Evolutionary conservation across 2,329 filamentous ascomycete species (phyloP).

Genomic region (Aspergillus neoniger): DNA sequence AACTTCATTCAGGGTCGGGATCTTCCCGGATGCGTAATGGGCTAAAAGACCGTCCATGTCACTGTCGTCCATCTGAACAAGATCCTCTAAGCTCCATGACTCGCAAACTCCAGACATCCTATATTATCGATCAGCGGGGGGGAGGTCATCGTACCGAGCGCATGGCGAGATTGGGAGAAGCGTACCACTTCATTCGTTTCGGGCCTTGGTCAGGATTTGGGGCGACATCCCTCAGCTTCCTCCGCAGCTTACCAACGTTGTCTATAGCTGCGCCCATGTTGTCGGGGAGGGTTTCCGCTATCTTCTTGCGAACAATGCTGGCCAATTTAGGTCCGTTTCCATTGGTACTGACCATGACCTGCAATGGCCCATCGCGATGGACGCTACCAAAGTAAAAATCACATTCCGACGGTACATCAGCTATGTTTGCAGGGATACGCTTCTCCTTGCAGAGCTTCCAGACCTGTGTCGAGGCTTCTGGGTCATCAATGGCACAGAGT

Average conservation of each 20-base stretch:
- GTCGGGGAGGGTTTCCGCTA: slow-evolving; percentile 72
- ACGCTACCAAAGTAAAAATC: slow-evolving; percentile 99
- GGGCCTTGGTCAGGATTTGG: slow-evolving; percentile 72
- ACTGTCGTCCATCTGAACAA: slow-evolving; percentile 77
- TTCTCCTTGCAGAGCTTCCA: slow-evolving; percentile 91
- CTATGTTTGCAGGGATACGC: slow-evolving; percentile 88
- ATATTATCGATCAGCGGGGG: background rate
- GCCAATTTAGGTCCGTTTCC: slow-evolving; percentile 92
- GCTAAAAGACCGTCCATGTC: slow-evolving; percentile 81
- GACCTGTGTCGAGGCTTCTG: slow-evolving; percentile 82
- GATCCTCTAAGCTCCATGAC: slow-evolving; percentile 77
- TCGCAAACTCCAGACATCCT: slow-evolving; percentile 95
- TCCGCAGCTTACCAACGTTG: slow-evolving; percentile 76
- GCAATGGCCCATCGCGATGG: slow-evolving; percentile 89
- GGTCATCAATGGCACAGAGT: slow-evolving; percentile 88
- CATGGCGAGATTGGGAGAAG: background rate
- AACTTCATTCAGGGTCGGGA: slow-evolving; percentile 42
- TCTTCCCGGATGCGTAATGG: slow-evolving; percentile 61
- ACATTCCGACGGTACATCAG: slow-evolving; percentile 93
- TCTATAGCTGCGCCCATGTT: slow-evolving; percentile 85
- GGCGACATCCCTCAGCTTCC: slow-evolving; percentile 75
- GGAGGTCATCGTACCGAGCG: background rate
- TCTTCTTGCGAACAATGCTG: slow-evolving; percentile 78
- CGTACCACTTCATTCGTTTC: slow-evolving; percentile 86
- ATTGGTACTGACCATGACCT: slow-evolving; percentile 99